phyloP scores from a whole-genome alignment of 257 asterid species.

The Linaria vulgaris region DNA sequence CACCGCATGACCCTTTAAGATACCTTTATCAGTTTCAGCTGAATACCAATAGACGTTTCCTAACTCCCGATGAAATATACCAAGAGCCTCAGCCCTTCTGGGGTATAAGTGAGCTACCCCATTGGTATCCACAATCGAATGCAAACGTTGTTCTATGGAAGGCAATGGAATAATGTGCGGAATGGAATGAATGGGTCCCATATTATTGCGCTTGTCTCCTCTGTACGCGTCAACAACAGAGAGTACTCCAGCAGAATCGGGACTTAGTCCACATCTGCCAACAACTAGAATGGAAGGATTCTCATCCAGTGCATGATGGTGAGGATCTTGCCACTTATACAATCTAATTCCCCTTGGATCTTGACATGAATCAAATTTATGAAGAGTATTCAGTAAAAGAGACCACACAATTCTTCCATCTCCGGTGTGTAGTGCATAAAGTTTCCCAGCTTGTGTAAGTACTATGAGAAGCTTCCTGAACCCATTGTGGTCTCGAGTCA shows the following conservation, averaged over 20 bases:
- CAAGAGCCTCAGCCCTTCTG: conserved; percentile 81
- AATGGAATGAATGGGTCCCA: conserved; percentile 72
- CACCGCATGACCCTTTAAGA: conserved; percentile 76
- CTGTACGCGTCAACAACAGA: conserved; percentile 79
- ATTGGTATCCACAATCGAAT: conserved; percentile 68
- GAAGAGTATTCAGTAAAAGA: conserved; percentile 49
- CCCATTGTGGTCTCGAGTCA: conserved; percentile 93
- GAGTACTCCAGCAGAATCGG: conserved; percentile 74
- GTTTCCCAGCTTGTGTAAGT: conserved; percentile 85
- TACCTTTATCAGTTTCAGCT: conserved; percentile 56
- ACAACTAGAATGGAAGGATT: conserved; percentile 88
- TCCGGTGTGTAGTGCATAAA: conserved; percentile 90
- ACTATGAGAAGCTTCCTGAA: conserved; percentile 78
- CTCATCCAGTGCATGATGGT: conserved; percentile 95
- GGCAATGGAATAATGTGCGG: conserved; percentile 75
- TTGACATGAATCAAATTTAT: conserved; percentile 68
- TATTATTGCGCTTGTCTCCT: conserved; percentile 67
- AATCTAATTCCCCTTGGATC: conserved; percentile 70
- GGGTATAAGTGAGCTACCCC: conserved; percentile 75
- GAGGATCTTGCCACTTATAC: conserved; percentile 97
- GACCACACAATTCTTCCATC: conserved; percentile 89
- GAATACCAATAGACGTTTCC: conserved; percentile 91
- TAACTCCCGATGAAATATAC: conserved; percentile 56
- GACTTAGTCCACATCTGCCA: conserved; percentile 73
- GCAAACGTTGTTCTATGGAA: conserved; percentile 80